A percentile compares a stretch with the other conserved stretches of the same genome.
Evolutionary conservation across 768 basidiomycete species (phyloP).

Genomic region (Amyloporia xantha): DNA sequence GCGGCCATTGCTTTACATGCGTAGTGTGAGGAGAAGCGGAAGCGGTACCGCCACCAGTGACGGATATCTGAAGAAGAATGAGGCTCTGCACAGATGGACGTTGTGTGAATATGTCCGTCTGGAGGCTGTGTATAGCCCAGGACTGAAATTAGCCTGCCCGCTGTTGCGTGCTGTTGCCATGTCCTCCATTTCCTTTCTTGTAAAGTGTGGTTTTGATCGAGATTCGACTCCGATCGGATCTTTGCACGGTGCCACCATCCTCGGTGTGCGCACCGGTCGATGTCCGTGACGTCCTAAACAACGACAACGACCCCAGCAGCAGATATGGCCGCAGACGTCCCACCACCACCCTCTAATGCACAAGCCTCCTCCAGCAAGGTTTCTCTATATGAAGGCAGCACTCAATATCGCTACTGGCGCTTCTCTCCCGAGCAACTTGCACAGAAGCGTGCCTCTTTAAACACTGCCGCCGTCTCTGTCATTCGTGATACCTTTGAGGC

Average conservation of each 20-base stretch:
- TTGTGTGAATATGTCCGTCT: background rate
- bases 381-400: constrained; percentile 69
- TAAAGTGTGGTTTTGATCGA: background rate
- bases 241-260: no score
- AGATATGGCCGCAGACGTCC: background rate
- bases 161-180: no score
- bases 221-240: constrained; percentile 1
- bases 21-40: background rate
- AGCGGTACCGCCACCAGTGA: background rate
- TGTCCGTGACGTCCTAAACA: background rate
- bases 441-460: constrained; percentile 58
- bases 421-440: constrained; percentile 67
- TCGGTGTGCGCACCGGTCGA: no score
- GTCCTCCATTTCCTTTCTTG: background rate
- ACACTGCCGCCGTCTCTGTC: constrained; percentile 65
- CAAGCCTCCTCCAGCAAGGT: background rate
- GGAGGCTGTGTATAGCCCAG: background rate
- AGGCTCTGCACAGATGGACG: background rate
- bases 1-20: background rate
- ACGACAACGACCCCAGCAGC: background rate
- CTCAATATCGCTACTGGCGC: constrained; percentile 84
- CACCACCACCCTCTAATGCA: background rate
- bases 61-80: no score
- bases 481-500: constrained; percentile 75
- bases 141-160: background rate